phyloP scores from a whole-genome alignment of 2,329 filamentous ascomycete species.

The Cladosporium austrohemisphaericum region DNA sequence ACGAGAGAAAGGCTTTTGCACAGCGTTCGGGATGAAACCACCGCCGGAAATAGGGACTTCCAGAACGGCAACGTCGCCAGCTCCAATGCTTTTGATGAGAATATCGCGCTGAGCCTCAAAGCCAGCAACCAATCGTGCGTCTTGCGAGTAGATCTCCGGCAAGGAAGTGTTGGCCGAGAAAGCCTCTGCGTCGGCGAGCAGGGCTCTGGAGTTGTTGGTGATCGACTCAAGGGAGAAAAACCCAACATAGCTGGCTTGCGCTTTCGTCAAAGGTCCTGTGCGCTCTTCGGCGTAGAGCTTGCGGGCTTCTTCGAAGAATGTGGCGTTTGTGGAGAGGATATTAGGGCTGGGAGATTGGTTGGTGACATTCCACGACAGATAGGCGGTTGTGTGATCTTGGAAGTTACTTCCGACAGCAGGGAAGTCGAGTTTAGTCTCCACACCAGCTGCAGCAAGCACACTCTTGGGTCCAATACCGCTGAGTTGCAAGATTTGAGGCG shows the following conservation, averaged over 20 bases:
- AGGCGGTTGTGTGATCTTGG: conserved; percentile 48
- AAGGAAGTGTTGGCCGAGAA: not conserved
- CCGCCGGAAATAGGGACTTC: conserved; percentile 29
- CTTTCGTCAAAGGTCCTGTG: conserved; percentile 23
- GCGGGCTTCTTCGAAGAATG: conserved; percentile 10
- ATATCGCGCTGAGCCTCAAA: conserved; percentile 38
- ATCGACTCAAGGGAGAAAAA: conserved; percentile 39
- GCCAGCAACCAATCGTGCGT: conserved; percentile 27
- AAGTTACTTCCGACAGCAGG: conserved; percentile 60
- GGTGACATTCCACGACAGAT: conserved; percentile 13
- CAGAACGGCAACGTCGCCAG: conserved; percentile 41
- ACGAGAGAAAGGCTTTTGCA: conserved; percentile 35
- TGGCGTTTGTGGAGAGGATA: conserved; percentile 15
- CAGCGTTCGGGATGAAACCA: conserved; percentile 48
- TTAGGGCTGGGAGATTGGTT: conserved; percentile 16
- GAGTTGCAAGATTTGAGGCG: conserved; percentile 50
- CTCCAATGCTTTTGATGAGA: conserved; percentile 31
- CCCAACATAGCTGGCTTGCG: conserved; percentile 38
- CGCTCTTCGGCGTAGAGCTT: conserved; percentile 31
- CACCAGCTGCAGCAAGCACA: conserved; percentile 52
- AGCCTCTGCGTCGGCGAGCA: conserved; percentile 22
- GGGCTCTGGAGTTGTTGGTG: conserved; percentile 27
- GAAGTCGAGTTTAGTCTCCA: conserved; percentile 54
- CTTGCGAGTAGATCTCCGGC: not conserved
- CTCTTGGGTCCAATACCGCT: conserved; percentile 55